Evolutionary conservation across 192 early-diverging fungal species (phyloP), one percentile per base, ranked within the genome.

Genomic region (Coemansia reversa): DNA sequence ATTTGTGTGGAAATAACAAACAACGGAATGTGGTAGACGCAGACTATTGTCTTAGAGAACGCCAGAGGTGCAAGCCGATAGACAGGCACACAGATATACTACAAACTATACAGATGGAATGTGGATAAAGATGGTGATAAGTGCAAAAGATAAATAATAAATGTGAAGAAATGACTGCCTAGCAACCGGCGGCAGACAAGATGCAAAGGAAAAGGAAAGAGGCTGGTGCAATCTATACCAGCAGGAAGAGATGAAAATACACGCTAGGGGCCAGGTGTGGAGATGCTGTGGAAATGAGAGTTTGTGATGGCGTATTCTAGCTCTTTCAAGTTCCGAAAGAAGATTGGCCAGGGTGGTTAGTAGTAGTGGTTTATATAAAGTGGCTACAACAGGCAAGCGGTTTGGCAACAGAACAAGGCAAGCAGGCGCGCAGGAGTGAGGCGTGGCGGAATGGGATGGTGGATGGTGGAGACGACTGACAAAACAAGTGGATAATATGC

Each of bases 401-500:
- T 35, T 63, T 35, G 62, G 51, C 62, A 54, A 9, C 49, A 52
- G 62, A 42, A 55, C 54, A 55, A 55, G 54, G 23, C 39, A 45
- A 14, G 55, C 55, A 57, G 55, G 30, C 25, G 55, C 25, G 12
- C 23, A 57, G 25, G 25, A 57, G 22, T 3, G 16, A 27, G 30
- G 28, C 30, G 55, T 57, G 55, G 55, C 55, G 55, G 25, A 35
- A 35, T 32, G 19, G 55, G 55, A 57, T n/a, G 23, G 18, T 42
- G 22, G 33, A 47, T 23, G 42, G 27, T 16, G 58, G 47, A 60
- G 47, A 49, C 42, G 39, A 60, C 45, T 60, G 58, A 59, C 58
- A 60, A 60, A 60, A 49, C 33, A 54, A 52, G 61, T 54, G 62
- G 62, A 53, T 63, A 63, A 63, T 63, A 63, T 63, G 52, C 62